phyloP scores from a whole-genome alignment of 164 flowering plant genomes.

The Piper longum region DNA sequence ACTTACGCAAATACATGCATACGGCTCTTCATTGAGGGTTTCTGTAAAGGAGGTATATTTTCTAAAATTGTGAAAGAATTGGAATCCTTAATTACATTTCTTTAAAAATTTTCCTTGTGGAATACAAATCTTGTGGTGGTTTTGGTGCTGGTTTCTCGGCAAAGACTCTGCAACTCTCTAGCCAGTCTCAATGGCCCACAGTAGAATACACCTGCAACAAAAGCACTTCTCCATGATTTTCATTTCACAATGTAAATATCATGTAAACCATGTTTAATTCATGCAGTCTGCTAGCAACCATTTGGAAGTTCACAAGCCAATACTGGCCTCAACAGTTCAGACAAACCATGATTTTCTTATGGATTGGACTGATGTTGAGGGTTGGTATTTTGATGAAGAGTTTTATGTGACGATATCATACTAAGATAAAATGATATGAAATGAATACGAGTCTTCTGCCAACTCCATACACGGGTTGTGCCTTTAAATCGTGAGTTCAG shows the following conservation, averaged over 20 bases:
- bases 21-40: too few species aligned
- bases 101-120: conserved; percentile 38
- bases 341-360: too few species aligned
- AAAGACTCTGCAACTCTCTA: conserved; percentile 29
- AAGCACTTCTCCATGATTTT: not conserved
- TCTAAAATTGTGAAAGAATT: not conserved
- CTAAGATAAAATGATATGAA: too few species aligned
- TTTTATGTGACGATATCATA: too few species aligned
- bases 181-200: conserved; percentile 35
- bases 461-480: too few species aligned
- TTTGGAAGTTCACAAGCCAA: not conserved
- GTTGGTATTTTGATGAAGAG: not conserved
- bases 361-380: not conserved
- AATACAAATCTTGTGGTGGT: conserved; percentile 47
- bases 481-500: too few species aligned
- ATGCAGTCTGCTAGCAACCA: not conserved
- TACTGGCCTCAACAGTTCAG: not conserved
- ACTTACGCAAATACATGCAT: too few species aligned
- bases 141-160: conserved; percentile 31
- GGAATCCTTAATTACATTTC: not conserved
- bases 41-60: not conserved
- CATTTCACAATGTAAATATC: too few species aligned
- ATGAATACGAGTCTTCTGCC: too few species aligned
- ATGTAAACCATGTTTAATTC: not conserved
- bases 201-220: conserved; percentile 35